Percentiles rank a stretch among this genome's conserved stretches.
Evolutionary conservation across 192 early-diverging fungal genomes (phyloP).

Genomic region (Chytriomyces sp.): DNA sequence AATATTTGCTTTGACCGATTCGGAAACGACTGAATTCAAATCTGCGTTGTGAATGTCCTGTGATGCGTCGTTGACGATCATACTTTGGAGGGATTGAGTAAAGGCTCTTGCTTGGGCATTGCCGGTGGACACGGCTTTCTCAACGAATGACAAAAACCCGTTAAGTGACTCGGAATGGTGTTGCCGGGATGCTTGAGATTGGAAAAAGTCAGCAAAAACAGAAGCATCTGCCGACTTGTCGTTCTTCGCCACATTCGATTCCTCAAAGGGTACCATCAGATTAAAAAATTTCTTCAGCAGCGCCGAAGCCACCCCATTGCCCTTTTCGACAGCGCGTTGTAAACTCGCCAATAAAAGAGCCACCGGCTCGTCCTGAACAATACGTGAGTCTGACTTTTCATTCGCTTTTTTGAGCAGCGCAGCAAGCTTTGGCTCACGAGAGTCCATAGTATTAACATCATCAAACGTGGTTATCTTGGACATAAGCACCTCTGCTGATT

Average conservation of each 20-base stretch:
- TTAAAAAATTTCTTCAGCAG: neutral
- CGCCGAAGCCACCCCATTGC: neutral
- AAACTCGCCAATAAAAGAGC: neutral
- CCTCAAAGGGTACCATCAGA: neutral
- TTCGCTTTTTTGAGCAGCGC: neutral
- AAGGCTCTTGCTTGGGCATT: neutral
- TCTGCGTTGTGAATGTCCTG: neutral
- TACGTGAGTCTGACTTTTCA: neutral
- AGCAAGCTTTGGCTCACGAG: neutral
- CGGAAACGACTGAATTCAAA: neutral
- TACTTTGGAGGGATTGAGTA: neutral
- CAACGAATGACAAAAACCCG: neutral
- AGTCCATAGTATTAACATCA: neutral
- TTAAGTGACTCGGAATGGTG: neutral
- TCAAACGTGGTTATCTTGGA: neutral
- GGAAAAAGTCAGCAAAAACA: neutral
- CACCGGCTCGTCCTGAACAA: neutral
- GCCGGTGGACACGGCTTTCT: neutral
- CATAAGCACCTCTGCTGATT: neutral
- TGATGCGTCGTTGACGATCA: neutral
- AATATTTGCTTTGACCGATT: neutral
- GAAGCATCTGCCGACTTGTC: neutral
- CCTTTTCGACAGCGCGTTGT: neutral
- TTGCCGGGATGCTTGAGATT: neutral
- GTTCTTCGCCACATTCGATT: neutral